Base-by-base conservation (phyloP, 2,329 filamentous ascomycete genomes). In the Penicillium sp. region DNA sequence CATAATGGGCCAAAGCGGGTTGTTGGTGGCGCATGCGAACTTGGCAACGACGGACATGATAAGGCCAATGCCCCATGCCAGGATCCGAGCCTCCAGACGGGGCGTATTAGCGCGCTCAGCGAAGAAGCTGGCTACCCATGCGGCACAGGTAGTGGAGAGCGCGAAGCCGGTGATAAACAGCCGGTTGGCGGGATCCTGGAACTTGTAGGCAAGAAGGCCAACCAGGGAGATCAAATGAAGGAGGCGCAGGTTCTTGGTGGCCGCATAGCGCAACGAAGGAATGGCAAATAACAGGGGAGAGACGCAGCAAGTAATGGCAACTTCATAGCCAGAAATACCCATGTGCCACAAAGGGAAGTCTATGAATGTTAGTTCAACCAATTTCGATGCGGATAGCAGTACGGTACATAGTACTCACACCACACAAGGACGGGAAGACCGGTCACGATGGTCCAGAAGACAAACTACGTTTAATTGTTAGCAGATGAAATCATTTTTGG, bases 281-380 rank as follows among this genome's bases (percentile, higher is more conserved):
- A 89, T 83, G 15, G 76, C 81, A 29, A 98, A 80, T 14, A 97
- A 65, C 26, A 90, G 74, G 0, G 93, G 93, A 4, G 90, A 86
- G 36, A 91, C 67, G 3, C 87, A 91, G 34, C 78, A 80, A 81
- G 97, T 84, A 58, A 98, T 83, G 51, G 94, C 76, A 29, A 83
- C 84, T 69, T 98, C 93, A 61, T 93, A 98, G 48, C 93, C 93
- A 3, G 91, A 97, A 45, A 98, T 94, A 18, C 93, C 93, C 93
- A 98, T 98, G 64, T 96, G 82, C 93, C 93, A 98, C 8, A 98
- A 79, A 10, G 93, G 93, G 64, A 98, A 98, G 67, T 94, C 85
- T 88, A 48, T 19, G 18, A 30, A 10, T 6, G 37, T 63, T 37
- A 64, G 59, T 36, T 20, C 9, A 15, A 11, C 10, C 11, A 16